Conservation (phyloP, 495 filamentous ascomycete species). For the Aspergillus carlsbadensis region DNA sequence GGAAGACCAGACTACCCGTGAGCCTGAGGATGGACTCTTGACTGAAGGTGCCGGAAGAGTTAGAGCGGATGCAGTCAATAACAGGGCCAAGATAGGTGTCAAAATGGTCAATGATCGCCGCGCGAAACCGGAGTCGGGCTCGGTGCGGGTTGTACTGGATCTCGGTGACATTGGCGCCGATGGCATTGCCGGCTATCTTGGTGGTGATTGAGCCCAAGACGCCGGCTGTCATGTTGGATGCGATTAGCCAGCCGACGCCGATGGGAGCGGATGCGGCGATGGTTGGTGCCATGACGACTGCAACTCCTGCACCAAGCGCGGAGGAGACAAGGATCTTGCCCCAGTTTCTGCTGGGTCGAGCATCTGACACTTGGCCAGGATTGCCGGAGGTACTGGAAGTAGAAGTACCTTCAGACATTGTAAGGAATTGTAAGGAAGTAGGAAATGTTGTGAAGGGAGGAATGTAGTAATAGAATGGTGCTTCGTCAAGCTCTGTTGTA, state of each 20-base stretch:
- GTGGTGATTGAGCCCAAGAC: background rate
- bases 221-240: background rate
- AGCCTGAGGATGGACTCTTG: background rate
- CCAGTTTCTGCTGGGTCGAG: background rate
- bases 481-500: too few species aligned
- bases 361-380: background rate
- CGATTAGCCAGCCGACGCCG: background rate
- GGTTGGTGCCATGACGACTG: background rate
- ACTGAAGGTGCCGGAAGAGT: background rate
- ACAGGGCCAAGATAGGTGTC: background rate
- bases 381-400: background rate
- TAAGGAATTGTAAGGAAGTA: background rate
- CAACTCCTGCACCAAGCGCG: background rate
- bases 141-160: background rate
- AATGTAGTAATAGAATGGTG: too few species aligned
- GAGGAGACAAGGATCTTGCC: background rate
- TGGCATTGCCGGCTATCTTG: background rate
- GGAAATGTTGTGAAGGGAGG: too few species aligned
- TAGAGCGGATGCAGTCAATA: background rate
- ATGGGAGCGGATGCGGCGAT: background rate
- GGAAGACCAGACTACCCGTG: background rate
- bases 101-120: background rate
- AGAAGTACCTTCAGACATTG: background rate
- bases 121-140: background rate
- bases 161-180: background rate